Evolutionary conservation across 2,329 filamentous ascomycete species (phyloP), one percentile per base, ranked within the genome.

Genomic region (Alternaria conjuncta): DNA sequence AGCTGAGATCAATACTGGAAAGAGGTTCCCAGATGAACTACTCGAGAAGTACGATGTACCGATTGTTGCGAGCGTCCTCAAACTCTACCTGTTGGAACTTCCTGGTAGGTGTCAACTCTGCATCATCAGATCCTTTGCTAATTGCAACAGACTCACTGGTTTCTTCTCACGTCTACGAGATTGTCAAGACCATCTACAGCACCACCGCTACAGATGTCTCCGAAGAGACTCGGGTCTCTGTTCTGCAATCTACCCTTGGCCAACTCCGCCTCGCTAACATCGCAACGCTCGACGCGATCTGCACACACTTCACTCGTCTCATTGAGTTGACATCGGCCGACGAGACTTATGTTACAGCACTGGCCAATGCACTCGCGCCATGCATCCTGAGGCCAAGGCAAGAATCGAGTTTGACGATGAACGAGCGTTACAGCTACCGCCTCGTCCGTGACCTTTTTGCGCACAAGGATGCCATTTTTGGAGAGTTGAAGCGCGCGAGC

Each of bases 141-240:
- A 79, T 26, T 13, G 11, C 49, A 32, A 21, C 49, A 96, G 96
- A 99, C 81, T 98, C 96, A n/a, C 87, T 99, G 66, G 95, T 99
- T 65, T 98, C 96, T 60, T 97, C 94, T 44, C 95, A 98, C 79
- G 94, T 99, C 62, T 99, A 99, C 80, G 96, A 99, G 83, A 98
- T 99, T 76, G 90, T 99, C 78, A 94, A 97, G 82, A 98, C 94
- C 2, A 96, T 99, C 69, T 99, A 99, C 84, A 94, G 92, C 13
- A 90, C 93, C 12, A 87, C 91, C 45, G 93, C 97, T 61, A 87
- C 88, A 15, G 89, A 80, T 63, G 73, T 76, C 0, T 73, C 90
- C 4, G 92, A 97, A 72, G 86, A 89, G 55, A 90, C 92, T 12
- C 92, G 96, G 57, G 87, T 99, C 68, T 91, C 94, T 58, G 93